Evolutionary conservation across 805 yeast genomes (phyloP).

Genomic region (Candida ficus): DNA sequence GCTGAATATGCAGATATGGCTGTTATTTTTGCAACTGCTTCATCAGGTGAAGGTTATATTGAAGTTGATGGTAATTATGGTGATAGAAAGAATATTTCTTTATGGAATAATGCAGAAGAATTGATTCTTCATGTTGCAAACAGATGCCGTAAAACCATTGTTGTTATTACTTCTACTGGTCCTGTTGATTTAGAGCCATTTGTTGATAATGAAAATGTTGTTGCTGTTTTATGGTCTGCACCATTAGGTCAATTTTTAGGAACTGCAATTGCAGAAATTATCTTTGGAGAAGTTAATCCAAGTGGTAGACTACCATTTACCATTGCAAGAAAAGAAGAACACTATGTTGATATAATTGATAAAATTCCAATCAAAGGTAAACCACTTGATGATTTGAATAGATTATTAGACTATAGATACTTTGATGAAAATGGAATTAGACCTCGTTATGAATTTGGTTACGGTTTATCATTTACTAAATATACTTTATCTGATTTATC

Average conservation of each 20-base stretch:
- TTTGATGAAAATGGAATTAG: constrained; percentile 51
- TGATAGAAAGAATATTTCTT: constrained; percentile 46
- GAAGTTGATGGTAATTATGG: constrained; percentile 56
- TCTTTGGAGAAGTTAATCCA: constrained; percentile 59
- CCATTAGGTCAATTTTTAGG: constrained; percentile 57
- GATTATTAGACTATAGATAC: constrained; percentile 48
- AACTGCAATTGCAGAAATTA: constrained; percentile 48
- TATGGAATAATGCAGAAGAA: constrained; percentile 56
- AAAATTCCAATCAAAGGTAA: constrained; percentile 30
- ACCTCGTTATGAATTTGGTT: constrained; percentile 58
- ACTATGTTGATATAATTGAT: constrained; percentile 42
- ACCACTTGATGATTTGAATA: constrained; percentile 31
- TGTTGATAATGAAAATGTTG: constrained; percentile 53
- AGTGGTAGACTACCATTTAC: constrained; percentile 63
- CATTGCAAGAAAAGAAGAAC: constrained; percentile 46
- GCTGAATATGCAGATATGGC: constrained; percentile 49
- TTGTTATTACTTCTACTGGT: constrained; percentile 56
- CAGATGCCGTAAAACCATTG: constrained; percentile 49
- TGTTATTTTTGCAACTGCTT: constrained; percentile 48
- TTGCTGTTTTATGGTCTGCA: constrained; percentile 49
- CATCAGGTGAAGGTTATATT: constrained; percentile 56
- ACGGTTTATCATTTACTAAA: constrained; percentile 8
- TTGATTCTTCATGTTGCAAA: constrained; percentile 44
- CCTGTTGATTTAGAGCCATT: constrained; percentile 53
- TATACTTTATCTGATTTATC: constrained; percentile 25